Base-by-base conservation (phyloP, 179 eudicot species). In the Carnegiea gigantea region DNA sequence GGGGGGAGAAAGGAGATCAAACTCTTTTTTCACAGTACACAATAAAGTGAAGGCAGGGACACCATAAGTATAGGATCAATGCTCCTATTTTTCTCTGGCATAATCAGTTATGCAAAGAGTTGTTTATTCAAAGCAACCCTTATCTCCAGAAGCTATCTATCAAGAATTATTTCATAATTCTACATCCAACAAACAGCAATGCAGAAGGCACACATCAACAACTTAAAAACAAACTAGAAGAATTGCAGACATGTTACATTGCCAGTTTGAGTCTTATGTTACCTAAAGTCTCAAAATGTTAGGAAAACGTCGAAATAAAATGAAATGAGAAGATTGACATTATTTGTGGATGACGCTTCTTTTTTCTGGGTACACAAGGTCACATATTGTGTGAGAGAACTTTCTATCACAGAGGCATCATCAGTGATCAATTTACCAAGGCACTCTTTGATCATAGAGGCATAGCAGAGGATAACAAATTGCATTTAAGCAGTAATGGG, bases 341-440 rank as follows among this genome's bases (percentile, higher is more conserved):
- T 92, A 95, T 98, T 91, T 92, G 80, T 88, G 86, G 65, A 95
- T 87, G 82, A 91, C 71, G 78, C 97, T 95, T 28, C 86, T 90
- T 77, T 82, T 84, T 28, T 92, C 98, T 17, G 90, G 97, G 85
- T 92, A 92, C 85, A 96, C 97, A 81, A 96, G 90, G 82, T 91
- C 92, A 73, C 98, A 86, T 94, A 96, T 82, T 96, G 99, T 38
- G 99, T 91, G 75, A 96, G 96, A 73, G 98, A 94, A 82, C 86
- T 91, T 83, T 92, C 97, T 70, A 96, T 89, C 73, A 90, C 90
- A 76, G 93, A 84, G 60, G 93, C 88, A 83, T 84, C 91, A 82
- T 95, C 99, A 33, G 98, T 92, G 72, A 90, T 84, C 88, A 96
- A 87, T 87, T 89, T 90, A 74, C 90, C 93, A 73, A 96, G 92